phyloP scores from a whole-genome alignment of 257 asterid genomes.

The Solanum peruvianum region DNA sequence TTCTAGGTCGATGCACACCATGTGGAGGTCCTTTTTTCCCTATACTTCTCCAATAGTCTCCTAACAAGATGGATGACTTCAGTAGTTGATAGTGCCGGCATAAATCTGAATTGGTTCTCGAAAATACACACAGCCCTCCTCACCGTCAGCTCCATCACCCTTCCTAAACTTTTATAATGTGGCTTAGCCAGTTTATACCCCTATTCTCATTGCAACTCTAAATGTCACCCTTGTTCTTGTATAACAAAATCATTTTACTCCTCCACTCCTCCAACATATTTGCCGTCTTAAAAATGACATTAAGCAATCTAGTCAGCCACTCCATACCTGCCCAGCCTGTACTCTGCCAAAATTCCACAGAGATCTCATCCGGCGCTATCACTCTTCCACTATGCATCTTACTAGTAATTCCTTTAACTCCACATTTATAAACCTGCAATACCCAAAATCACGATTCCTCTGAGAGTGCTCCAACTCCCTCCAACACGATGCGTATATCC shows the following conservation, averaged over 20 bases:
- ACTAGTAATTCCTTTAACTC: not conserved
- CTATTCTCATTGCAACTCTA: not conserved
- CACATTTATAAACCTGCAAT: not conserved
- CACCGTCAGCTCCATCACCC: not conserved
- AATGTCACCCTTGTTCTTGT: not conserved
- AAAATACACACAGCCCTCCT: not conserved
- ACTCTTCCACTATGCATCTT: not conserved
- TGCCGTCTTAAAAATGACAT: not conserved
- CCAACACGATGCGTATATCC: not conserved
- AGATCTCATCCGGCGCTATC: not conserved
- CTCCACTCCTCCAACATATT: not conserved
- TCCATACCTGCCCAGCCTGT: not conserved
- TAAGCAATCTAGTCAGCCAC: not conserved
- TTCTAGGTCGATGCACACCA: not conserved
- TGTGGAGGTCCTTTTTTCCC: not conserved
- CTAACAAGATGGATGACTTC: not conserved
- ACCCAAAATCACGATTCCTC: not conserved
- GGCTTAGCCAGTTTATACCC: not conserved
- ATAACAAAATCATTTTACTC: not conserved
- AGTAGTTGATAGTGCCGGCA: not conserved
- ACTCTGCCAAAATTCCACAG: not conserved
- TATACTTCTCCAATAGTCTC: not conserved
- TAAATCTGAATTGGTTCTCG: not conserved
- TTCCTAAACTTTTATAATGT: not conserved
- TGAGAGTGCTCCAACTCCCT: not conserved